Evolutionary conservation across 306 rosid genomes (phyloP).

Genomic region (Gynostemma pentaphyllum): DNA sequence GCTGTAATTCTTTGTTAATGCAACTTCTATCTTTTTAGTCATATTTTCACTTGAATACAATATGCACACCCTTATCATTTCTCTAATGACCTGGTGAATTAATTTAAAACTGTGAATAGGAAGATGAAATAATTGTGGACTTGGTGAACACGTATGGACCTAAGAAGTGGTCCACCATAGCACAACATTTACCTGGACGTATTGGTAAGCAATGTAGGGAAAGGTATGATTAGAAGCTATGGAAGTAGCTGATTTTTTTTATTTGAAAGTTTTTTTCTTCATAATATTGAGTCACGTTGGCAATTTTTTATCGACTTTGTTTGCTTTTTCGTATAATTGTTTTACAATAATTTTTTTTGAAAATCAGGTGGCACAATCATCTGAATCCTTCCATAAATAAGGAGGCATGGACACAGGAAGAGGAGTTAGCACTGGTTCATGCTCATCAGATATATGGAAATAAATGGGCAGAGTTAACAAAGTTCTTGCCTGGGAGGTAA

Average conservation of each 20-base stretch:
- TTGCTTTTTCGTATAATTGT: neutral
- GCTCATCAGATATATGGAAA: constrained; percentile 94
- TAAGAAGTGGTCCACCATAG: constrained; percentile 96
- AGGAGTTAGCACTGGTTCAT: constrained; percentile 84
- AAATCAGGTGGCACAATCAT: constrained; percentile 95
- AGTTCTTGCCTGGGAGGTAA: constrained; percentile 93
- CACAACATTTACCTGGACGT: constrained; percentile 94
- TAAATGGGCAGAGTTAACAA: constrained; percentile 97
- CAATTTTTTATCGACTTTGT: neutral
- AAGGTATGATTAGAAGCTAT: constrained; percentile 48
- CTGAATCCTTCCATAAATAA: constrained; percentile 94
- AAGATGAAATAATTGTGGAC: constrained; percentile 75
- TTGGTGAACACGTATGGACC: constrained; percentile 83
- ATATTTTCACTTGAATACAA: neutral
- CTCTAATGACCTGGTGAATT: neutral
- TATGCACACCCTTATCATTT: no score
- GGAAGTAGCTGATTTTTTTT: neutral
- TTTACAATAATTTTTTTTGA: neutral
- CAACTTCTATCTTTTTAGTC: neutral
- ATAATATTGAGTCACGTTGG: neutral
- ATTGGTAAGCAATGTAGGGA: constrained; percentile 99
- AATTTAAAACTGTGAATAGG: constrained; percentile 36
- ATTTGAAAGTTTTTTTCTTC: neutral
- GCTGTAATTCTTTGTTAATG: neutral
- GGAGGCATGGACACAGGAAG: constrained; percentile 99